Percentiles rank a stretch among this genome's conserved stretches.
phyloP scores from a whole-genome alignment of 768 basidiomycete genomes.

The Flagelloscypha sp. region DNA sequence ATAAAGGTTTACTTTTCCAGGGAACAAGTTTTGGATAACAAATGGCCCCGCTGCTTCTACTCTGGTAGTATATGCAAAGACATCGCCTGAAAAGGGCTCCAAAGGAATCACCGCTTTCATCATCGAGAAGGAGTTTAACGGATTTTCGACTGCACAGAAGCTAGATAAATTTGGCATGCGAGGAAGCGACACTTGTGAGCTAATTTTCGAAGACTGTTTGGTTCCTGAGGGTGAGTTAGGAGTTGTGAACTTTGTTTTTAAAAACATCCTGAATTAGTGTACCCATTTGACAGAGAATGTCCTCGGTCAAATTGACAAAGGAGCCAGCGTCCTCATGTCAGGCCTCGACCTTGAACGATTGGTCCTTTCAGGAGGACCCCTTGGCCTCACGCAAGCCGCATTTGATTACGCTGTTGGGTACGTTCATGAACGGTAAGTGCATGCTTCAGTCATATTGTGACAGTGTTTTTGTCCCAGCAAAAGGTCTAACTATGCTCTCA shows the following conservation, averaged over 20 bases:
- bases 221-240: constrained; percentile 68
- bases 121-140: constrained; percentile 72
- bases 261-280: constrained; percentile 2
- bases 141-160: constrained; percentile 85
- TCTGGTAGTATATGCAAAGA: constrained; percentile 89
- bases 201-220: constrained; percentile 85
- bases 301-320: constrained; percentile 70
- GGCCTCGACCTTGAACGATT: constrained; percentile 89
- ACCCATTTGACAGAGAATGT: constrained; percentile 55
- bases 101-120: constrained; percentile 93
- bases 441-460: too few relatives aligned
- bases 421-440: constrained; percentile 90
- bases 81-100: constrained; percentile 63
- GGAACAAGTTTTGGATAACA: constrained; percentile 61
- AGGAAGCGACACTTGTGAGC: constrained; percentile 89
- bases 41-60: constrained; percentile 91
- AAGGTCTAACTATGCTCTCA: too few relatives aligned
- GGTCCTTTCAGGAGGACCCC: constrained; percentile 85
- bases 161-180: constrained; percentile 97
- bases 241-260: constrained; percentile 6
- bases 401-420: constrained; percentile 86
- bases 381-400: constrained; percentile 91
- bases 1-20: too few relatives aligned
- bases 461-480: too few relatives aligned
- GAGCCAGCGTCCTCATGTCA: constrained; percentile 87